These are phyloP conservation scores for Leccinum variicolor DNA, from an alignment of 768 basidiomycete species.

Conservation along the genomic window DNA sequence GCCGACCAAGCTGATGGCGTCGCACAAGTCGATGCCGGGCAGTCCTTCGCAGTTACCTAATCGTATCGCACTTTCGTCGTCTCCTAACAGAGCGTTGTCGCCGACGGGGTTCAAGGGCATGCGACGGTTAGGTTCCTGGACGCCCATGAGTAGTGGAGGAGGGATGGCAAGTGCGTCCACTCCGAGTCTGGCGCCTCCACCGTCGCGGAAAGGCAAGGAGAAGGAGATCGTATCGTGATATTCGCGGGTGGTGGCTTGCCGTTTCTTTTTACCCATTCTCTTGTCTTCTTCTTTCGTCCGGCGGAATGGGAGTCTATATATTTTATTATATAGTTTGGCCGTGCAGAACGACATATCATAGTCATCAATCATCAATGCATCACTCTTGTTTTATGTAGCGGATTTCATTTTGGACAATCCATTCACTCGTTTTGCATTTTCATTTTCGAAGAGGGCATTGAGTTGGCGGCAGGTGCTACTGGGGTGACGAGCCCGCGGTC, in stretches of 20 bases:
- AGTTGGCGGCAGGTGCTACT: neutral
- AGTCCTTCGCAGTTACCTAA: slow-evolving; percentile 30
- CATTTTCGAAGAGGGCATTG: neutral
- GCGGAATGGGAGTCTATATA: slow-evolving; percentile 1
- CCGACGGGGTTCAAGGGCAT: slow-evolving; percentile 29
- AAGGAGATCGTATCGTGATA: slow-evolving; percentile 29
- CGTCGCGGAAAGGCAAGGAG: slow-evolving; percentile 47
- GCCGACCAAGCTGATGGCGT: slow-evolving; percentile 16
- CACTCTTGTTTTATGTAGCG: slow-evolving; percentile 12
- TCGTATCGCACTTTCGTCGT: slow-evolving; percentile 6
- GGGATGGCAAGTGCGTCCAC: slow-evolving; percentile 40
- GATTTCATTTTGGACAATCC: slow-evolving; percentile 13
- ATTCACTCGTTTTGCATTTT: slow-evolving; percentile 14
- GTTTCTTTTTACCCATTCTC: neutral
- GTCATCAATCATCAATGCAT: slow-evolving; percentile 9
- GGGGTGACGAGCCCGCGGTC: neutral
- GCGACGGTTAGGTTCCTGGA: slow-evolving; percentile 39
- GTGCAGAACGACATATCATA: neutral
- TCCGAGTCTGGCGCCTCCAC: slow-evolving; percentile 33
- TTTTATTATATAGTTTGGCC: neutral
- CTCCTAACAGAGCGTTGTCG: slow-evolving; percentile 10
- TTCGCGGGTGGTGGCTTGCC: neutral
- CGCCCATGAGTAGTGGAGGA: slow-evolving; percentile 21
- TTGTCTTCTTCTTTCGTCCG: neutral
- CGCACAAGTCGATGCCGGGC: slow-evolving; percentile 38